These are phyloP conservation scores for Dryas alaskensis DNA, from an alignment of 306 rosid genomes.

Conservation along the genomic window DNA sequence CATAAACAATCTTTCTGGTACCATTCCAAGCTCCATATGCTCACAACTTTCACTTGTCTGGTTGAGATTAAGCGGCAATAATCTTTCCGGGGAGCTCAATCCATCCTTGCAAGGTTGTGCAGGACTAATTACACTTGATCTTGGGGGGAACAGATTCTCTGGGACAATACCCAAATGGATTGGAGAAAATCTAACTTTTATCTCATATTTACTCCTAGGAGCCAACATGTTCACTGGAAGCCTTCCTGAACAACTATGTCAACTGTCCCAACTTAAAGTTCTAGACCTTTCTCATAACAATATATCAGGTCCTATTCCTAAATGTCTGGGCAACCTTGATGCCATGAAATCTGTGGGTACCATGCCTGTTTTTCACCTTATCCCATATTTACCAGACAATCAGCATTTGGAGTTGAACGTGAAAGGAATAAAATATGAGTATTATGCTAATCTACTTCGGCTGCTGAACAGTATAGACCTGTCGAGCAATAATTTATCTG, in stretches of 20 bases:
- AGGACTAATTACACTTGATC: not conserved
- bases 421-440: not conserved
- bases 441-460: not conserved
- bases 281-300: slow-evolving; percentile 10
- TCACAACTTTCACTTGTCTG: not conserved
- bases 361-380: too few relatives aligned
- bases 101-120: not conserved
- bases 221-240: slow-evolving; percentile 1
- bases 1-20: not conserved
- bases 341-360: not conserved
- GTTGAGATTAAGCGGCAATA: slow-evolving; percentile 9
- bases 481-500: slow-evolving; percentile 2
- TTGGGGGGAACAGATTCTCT: slow-evolving; percentile 5
- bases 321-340: not conserved
- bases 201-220: not conserved
- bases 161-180: slow-evolving; percentile 16
- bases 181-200: not conserved
- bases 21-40: slow-evolving; percentile 5
- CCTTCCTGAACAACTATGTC: not conserved
- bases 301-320: slow-evolving; percentile 6
- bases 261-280: not conserved
- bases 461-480: slow-evolving; percentile 15
- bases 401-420: not conserved
- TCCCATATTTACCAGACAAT: too few relatives aligned
- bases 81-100: slow-evolving; percentile 2